Evolutionary conservation across 1,284 basidiomycete genomes (phyloP), one percentile per base, ranked within the genome.

Genomic region (Phlebopus sp.): DNA sequence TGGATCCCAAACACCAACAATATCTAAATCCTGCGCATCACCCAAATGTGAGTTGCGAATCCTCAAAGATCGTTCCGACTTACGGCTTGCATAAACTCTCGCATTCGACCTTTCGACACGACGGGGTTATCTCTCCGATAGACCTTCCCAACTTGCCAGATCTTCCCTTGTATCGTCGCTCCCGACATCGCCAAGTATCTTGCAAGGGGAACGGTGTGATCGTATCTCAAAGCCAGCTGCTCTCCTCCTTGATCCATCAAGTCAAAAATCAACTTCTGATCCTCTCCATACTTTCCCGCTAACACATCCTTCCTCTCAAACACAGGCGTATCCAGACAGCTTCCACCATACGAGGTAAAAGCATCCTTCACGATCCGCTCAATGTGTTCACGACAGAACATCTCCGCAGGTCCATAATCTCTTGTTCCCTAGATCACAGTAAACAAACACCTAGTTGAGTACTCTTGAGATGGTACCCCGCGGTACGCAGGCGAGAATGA

Each of bases 191-290:
- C 96, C 32, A 99, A 77, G 69, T 95, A 97, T 36, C 96, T 76
- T 13, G 96, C 96, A 46, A 99, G 88, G 5, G 96, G 96, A 15
- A 99, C 95, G 18, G 96, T 99, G 61, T 99, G 85, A 67, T 99
- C 96, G 65, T 99, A 99, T 49, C 96, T 78, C 56, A 99, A 72
- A 17, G 91, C 91, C 55, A 97, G 89, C 59, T 98, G 82, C 69
- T 99, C 97, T 19, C 97, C 96, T n/a, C 96, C 97, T 68, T 99
- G 97, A 69, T 99, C 97, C 76, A 89, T 85, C 45, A 99, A 79
- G 70, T 99, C 96, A 69, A 97, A 99, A 59, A 99, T 99, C 60
- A 99, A 85, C 71, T 99, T 99, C 41, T 87, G 83, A 68, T 99
- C 96, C 71, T 99, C 97, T 49, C 93, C 94, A 59, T 97, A 97